phyloP scores from a whole-genome alignment of 352 stramenopile genomes.

The Phytophthora sojae region DNA sequence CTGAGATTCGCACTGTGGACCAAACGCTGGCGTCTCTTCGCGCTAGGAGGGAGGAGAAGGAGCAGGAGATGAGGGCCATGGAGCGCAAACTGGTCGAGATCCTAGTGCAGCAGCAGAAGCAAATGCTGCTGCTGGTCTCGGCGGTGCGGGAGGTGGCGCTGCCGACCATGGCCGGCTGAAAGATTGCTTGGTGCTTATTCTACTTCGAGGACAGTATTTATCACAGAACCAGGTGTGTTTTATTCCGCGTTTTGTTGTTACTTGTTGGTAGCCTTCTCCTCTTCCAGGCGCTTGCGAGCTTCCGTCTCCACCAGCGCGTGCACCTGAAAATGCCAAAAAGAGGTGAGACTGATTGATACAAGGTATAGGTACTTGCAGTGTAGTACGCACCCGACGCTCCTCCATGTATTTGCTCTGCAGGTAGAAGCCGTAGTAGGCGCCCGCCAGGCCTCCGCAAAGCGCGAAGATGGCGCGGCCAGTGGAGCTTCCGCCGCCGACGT shows the following conservation, averaged over 20 bases:
- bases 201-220: conserved; percentile 22
- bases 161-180: conserved; percentile 17
- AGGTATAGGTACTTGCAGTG: too few species aligned
- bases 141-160: conserved; percentile 47
- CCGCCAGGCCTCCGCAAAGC: conserved; percentile 67
- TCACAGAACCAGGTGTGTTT: conserved; percentile 23
- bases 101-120: conserved; percentile 86
- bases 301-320: conserved; percentile 65
- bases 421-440: conserved; percentile 85
- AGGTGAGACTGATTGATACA: conserved; percentile 4
- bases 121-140: conserved; percentile 66
- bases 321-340: conserved; percentile 46
- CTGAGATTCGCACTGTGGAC: conserved; percentile 63
- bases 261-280: conserved; percentile 36
- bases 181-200: too few species aligned
- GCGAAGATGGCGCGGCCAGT: conserved; percentile 74
- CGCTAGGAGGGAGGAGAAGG: conserved; percentile 68
- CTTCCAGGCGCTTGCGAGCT: conserved; percentile 66
- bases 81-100: conserved; percentile 87
- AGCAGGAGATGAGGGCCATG: conserved; percentile 77
- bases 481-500: conserved; percentile 77
- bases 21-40: conserved; percentile 69
- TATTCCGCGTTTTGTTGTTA: neutral
- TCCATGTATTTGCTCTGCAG: conserved; percentile 88
- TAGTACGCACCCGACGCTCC: conserved; percentile 61